Evolutionary conservation across 1,284 basidiomycete species (phyloP).

Genomic region (Malassezia equina): DNA sequence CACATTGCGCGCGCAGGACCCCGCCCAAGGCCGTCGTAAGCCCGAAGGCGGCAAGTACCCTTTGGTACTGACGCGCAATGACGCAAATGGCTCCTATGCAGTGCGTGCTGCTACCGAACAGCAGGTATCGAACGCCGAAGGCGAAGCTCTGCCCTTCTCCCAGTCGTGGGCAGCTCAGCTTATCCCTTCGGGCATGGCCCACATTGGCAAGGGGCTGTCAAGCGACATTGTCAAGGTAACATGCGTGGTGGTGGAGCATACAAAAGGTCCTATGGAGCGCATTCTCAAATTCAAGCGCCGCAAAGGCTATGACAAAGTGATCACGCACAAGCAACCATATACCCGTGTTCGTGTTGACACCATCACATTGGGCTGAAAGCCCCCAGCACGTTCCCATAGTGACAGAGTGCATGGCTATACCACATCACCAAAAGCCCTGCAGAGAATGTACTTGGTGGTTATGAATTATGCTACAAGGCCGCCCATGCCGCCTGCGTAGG

Average conservation of each 20-base stretch:
- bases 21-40: slow-evolving; percentile 18
- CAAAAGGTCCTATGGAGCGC: slow-evolving; percentile 78
- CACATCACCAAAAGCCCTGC: background rate
- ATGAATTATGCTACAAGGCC: slow-evolving; percentile 22
- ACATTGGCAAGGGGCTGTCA: slow-evolving; percentile 32
- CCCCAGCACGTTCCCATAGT: background rate
- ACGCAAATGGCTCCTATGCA: background rate
- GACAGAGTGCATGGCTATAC: background rate
- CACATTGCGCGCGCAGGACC: slow-evolving; percentile 60
- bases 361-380: slow-evolving; percentile 29
- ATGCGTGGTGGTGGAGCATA: slow-evolving; percentile 89
- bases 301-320: slow-evolving; percentile 80
- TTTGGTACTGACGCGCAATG: slow-evolving; percentile 1
- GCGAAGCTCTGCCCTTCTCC: slow-evolving; percentile 18
- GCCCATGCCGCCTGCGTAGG: slow-evolving; percentile 54
- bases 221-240: slow-evolving; percentile 57
- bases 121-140: slow-evolving; percentile 1
- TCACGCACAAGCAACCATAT: slow-evolving; percentile 82
- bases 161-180: slow-evolving; percentile 34
- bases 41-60: slow-evolving; percentile 14
- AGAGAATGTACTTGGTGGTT: background rate
- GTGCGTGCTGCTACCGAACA: slow-evolving; percentile 2
- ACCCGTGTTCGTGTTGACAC: slow-evolving; percentile 56
- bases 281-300: slow-evolving; percentile 92
- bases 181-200: slow-evolving; percentile 33